These are phyloP conservation scores for Penicillium fuscoglaucum DNA, from an alignment of 2,329 filamentous ascomycete genomes.

Conservation along the genomic window DNA sequence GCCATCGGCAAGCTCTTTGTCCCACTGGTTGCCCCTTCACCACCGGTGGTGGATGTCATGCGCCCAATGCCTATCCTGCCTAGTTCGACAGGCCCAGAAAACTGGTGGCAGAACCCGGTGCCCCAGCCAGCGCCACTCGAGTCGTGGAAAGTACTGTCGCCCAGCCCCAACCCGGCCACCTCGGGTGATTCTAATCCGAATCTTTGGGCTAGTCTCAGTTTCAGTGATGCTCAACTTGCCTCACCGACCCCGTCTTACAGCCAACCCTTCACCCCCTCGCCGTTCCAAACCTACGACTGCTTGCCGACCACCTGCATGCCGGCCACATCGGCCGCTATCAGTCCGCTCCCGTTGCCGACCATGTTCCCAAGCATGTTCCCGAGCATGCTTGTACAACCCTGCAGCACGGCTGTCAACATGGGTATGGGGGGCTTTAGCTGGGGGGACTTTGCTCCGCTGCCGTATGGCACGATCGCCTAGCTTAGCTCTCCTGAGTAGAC, in stretches of 20 bases:
- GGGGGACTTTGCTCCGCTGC: conserved; percentile 69
- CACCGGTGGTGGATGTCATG: conserved; percentile 84
- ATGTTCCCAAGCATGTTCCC: conserved; percentile 55
- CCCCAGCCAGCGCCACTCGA: conserved; percentile 72
- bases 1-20: conserved; percentile 81
- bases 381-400: conserved; percentile 80
- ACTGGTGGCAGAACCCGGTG: conserved; percentile 78
- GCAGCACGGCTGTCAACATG: conserved; percentile 75
- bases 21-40: conserved; percentile 81
- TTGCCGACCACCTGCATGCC: conserved; percentile 73
- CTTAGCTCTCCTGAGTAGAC: conserved; percentile 34
- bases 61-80: conserved; percentile 82
- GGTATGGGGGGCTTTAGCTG: conserved; percentile 74
- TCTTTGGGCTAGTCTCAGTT: conserved; percentile 76
- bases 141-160: conserved; percentile 86
- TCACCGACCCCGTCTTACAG: conserved; percentile 80
- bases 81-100: conserved; percentile 71
- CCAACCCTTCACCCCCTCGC: conserved; percentile 71
- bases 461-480: conserved; percentile 74
- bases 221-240: conserved; percentile 71
- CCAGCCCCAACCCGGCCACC: conserved; percentile 73
- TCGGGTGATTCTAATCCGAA: conserved; percentile 70
- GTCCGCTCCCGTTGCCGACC: conserved; percentile 78
- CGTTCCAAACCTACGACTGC: conserved; percentile 71
- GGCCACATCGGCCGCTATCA: conserved; percentile 70